Evolutionary conservation across 495 filamentous ascomycete species (phyloP).

Genomic region (Tuber calosporum): DNA sequence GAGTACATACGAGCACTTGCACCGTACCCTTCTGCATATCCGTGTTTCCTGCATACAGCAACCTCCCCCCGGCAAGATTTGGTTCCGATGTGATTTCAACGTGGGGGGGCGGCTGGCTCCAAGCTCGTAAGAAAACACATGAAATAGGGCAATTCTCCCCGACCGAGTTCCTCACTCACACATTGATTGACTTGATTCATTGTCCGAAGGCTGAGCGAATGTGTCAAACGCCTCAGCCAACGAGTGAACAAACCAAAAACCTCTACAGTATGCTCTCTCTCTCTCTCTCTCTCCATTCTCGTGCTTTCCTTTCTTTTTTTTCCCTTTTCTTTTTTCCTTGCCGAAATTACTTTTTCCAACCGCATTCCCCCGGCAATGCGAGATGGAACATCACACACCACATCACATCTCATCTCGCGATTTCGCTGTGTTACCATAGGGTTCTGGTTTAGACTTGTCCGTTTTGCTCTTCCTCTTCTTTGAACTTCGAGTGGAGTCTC

Average conservation of each 20-base stretch:
- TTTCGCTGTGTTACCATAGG: background rate
- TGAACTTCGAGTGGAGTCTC: background rate
- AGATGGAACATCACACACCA: conserved; percentile 1
- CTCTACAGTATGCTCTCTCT: background rate
- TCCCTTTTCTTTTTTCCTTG: background rate
- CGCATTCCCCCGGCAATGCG: background rate
- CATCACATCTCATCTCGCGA: conserved; percentile 1
- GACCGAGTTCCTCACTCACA: background rate
- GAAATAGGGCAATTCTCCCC: background rate
- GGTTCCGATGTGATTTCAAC: background rate
- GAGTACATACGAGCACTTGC: too few relatives aligned
- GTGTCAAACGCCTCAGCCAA: background rate
- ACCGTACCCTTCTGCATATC: background rate
- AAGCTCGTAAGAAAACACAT: background rate
- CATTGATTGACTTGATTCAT: background rate
- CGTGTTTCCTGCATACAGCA: background rate
- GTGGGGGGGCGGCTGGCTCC: background rate
- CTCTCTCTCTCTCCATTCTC: background rate
- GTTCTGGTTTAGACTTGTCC: background rate
- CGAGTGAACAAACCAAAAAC: background rate
- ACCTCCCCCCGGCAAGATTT: background rate
- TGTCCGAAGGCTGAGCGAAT: background rate
- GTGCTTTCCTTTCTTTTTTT: background rate
- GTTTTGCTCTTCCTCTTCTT: background rate
- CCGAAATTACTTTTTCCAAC: conserved; percentile 1